These are phyloP conservation scores for Tulasnella calospora DNA, from an alignment of 768 basidiomycete genomes.

Conservation along the genomic window DNA sequence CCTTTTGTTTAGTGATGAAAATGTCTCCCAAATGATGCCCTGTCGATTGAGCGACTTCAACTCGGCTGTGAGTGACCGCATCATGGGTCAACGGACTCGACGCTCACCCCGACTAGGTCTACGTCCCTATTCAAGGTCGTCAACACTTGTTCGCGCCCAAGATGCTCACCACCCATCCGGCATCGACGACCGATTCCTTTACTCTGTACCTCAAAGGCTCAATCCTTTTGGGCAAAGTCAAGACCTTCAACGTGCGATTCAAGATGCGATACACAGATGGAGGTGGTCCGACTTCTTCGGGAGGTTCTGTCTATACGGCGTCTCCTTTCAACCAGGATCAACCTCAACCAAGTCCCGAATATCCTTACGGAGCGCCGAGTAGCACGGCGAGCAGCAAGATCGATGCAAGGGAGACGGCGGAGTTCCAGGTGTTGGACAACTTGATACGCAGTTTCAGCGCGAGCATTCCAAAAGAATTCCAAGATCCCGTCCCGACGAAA, in stretches of 20 bases:
- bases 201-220: slow-evolving; percentile 27
- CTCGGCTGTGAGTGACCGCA: neutral
- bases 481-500: slow-evolving; percentile 46
- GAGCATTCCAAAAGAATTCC: slow-evolving; percentile 53
- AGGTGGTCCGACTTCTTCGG: neutral
- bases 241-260: slow-evolving; percentile 24
- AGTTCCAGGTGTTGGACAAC: slow-evolving; percentile 60
- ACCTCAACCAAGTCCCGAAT: neutral
- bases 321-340: neutral
- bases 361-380: neutral
- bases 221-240: slow-evolving; percentile 18
- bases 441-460: slow-evolving; percentile 52
- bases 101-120: neutral
- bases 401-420: slow-evolving; percentile 56
- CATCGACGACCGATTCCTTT: slow-evolving; percentile 23
- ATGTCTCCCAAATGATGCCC: slow-evolving; percentile 21
- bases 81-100: neutral
- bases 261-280: neutral
- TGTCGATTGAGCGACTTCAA: slow-evolving; percentile 12
- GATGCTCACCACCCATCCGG: slow-evolving; percentile 22
- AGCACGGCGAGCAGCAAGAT: slow-evolving; percentile 13
- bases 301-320: neutral
- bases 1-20: neutral
- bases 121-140: slow-evolving; percentile 16
- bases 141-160: slow-evolving; percentile 18